Evolutionary conservation across 192 early-diverging fungal genomes (phyloP), one percentile per base, ranked within the genome.

Genomic region (Entophlyctis luteolus): DNA sequence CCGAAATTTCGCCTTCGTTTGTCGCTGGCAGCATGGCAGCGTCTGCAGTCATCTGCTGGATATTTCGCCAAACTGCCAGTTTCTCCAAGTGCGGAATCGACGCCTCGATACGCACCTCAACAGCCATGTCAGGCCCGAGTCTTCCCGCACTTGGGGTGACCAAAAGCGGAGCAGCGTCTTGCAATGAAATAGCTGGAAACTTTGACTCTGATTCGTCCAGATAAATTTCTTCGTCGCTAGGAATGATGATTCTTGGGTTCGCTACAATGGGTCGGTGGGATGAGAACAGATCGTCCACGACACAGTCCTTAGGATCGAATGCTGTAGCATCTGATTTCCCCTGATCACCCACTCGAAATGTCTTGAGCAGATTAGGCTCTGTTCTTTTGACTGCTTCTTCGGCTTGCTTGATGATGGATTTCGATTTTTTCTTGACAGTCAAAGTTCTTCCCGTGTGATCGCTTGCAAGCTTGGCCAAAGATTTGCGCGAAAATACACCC

Each of bases 201-300:
- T 36, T 37, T 23, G 20, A 8, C 22, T 42, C 35, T 23, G n/a
- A 42, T 14, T 4, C 6, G 28, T 52, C 63, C 16, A 27, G 8
- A 6, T 39, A 4, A 10, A 38, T 25, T 10, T 66, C 63, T 4
- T 42, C 50, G 6, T 55, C 45, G 1, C 34, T 5, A 18, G 63
- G 48, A 12, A 66, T 52, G 20, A 66, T 12, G 29, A 66, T 66
- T 10, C 63, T 27, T 39, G 63, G 63, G 45, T 66, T 66, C 27
- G 33, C 4, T 10, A 5, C 18, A 38, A 38, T 23, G 4, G 49
- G 36, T 16, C 28, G 20, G 8, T 48, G 47, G 1, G 35, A 3
- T 4, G 63, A 34, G 36, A 66, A 66, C 3, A 66, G n/a, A 4
- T 6, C 35, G 4, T 52, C 31, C 39, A 37, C 49, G 23, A 22